phyloP scores from a whole-genome alignment of 106 monocot genomes.

The Ottelia alismoides region DNA sequence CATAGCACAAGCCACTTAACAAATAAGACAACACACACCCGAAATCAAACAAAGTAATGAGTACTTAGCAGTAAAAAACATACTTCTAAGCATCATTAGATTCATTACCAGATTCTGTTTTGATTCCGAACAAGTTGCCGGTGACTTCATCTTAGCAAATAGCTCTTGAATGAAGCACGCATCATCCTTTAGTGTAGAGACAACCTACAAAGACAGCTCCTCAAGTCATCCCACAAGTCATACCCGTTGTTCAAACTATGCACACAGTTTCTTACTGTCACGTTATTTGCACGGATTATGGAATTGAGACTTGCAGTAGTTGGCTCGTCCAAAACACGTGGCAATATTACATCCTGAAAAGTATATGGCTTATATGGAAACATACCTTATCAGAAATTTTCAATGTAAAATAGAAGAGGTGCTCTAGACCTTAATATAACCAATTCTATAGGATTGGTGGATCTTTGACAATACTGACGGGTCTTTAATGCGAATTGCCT shows the following conservation, averaged over 20 bases:
- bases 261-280: slow-evolving; percentile 36
- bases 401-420: neutral
- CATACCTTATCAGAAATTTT: no score
- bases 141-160: slow-evolving; percentile 69
- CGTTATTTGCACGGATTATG: slow-evolving; percentile 79
- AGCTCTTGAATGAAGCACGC: slow-evolving; percentile 75
- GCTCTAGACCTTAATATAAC: slow-evolving; percentile 75
- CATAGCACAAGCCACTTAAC: no score
- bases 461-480: slow-evolving; percentile 60
- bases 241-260: neutral
- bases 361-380: no score
- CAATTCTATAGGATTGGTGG: slow-evolving; percentile 83
- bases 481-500: slow-evolving; percentile 68
- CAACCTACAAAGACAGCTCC: slow-evolving; percentile 36
- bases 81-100: no score
- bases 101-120: slow-evolving; percentile 85
- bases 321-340: slow-evolving; percentile 67
- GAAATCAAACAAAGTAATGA: no score
- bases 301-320: slow-evolving; percentile 63
- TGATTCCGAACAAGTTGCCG: slow-evolving; percentile 40
- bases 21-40: no score
- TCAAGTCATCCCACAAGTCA: slow-evolving; percentile 1
- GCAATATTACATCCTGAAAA: slow-evolving; percentile 81
- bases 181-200: slow-evolving; percentile 86
- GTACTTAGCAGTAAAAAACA: no score